These are phyloP conservation scores for Dryas octopetala DNA, from an alignment of 306 rosid species.

Conservation along the genomic window DNA sequence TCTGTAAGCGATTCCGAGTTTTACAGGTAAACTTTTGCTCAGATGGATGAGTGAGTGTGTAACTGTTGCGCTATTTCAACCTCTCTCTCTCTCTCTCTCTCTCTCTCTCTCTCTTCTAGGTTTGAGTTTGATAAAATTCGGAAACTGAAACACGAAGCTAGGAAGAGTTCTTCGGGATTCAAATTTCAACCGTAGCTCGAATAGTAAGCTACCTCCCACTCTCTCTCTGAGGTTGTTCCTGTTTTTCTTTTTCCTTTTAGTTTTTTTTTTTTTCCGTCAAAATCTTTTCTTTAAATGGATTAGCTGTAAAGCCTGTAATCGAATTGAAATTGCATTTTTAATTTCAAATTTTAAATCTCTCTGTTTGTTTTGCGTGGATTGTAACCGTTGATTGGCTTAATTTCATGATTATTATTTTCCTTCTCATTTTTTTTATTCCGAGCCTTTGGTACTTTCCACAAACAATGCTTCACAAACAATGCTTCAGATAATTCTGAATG, in stretches of 20 bases:
- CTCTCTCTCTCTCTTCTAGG: background rate
- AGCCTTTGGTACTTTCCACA: background rate
- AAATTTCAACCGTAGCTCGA: background rate
- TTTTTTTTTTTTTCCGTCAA: too few relatives aligned
- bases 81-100: background rate
- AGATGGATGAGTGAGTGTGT: background rate
- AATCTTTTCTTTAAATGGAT: too few relatives aligned
- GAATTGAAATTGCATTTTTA: too few relatives aligned
- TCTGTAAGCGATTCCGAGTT: background rate
- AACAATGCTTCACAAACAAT: background rate
- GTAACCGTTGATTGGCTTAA: background rate
- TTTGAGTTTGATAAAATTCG: background rate
- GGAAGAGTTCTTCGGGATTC: background rate
- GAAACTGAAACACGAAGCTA: background rate
- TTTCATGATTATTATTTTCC: background rate
- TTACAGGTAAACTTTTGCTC: slow-evolving; percentile 4
- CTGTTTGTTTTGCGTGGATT: background rate
- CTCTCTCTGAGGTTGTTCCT: background rate
- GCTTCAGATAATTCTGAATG: background rate
- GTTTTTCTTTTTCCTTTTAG: too few relatives aligned
- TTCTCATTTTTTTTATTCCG: background rate
- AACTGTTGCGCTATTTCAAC: background rate
- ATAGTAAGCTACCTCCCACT: background rate
- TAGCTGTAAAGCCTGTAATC: too few relatives aligned
- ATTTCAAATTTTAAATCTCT: background rate